These are phyloP conservation scores for Parmelia sp. DNA, from an alignment of 495 filamentous ascomycete genomes.

Conservation along the genomic window DNA sequence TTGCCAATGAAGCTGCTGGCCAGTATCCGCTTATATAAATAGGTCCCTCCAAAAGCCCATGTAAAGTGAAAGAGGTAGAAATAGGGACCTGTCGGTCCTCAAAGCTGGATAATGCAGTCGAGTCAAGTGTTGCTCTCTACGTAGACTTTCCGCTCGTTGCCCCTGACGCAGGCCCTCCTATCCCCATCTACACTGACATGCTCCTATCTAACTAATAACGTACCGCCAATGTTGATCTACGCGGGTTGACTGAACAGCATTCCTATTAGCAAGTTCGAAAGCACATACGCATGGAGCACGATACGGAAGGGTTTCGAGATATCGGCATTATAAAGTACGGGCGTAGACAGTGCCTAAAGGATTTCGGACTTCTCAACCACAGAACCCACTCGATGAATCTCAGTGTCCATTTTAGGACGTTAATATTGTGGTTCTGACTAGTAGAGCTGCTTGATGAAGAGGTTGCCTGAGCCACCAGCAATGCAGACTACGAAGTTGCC, in stretches of 20 bases:
- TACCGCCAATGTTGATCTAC: neutral
- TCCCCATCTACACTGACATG: no score
- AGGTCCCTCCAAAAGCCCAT: no score
- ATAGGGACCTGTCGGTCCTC: no score
- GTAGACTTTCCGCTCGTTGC: no score
- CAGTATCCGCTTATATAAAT: no score
- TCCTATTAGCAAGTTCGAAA: neutral
- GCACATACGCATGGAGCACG: neutral
- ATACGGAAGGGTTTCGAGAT: neutral
- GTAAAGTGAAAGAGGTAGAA: no score
- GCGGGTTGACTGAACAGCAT: neutral
- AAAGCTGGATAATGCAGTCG: no score
- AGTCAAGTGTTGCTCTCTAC: no score
- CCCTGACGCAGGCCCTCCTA: no score
- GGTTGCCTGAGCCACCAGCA: neutral
- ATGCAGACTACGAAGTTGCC: constrained; percentile 1
- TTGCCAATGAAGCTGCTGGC: no score
- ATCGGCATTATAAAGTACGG: neutral
- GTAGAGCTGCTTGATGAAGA: constrained; percentile 1
- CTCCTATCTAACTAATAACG: no score
- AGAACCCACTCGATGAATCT: neutral
- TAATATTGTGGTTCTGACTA: neutral
- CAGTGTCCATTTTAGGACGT: neutral
- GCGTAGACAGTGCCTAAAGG: neutral
- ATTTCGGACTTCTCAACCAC: neutral